These are phyloP conservation scores for Glycine latifolia DNA, from an alignment of 306 rosid genomes.

Conservation along the genomic window DNA sequence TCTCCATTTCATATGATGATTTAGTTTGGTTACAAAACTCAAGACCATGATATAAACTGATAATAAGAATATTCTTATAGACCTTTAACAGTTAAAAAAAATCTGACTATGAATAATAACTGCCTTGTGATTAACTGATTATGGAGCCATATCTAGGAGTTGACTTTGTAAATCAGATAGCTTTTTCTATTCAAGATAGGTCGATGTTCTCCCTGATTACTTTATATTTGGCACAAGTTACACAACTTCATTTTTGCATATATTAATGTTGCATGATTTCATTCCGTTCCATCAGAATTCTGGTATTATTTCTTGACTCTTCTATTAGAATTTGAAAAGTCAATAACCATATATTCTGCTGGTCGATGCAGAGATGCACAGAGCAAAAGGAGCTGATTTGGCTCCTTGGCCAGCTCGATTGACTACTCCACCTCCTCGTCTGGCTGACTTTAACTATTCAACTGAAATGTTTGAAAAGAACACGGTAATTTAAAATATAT, in stretches of 20 bases:
- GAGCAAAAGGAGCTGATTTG: slow-evolving; percentile 75
- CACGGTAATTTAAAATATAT: slow-evolving; percentile 60
- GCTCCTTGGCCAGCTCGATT: slow-evolving; percentile 95
- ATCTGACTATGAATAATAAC: not conserved
- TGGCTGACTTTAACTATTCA: slow-evolving; percentile 82
- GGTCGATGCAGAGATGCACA: slow-evolving; percentile 71
- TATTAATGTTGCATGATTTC: slow-evolving; percentile 31
- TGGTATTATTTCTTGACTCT: slow-evolving; percentile 38
- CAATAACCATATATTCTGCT: slow-evolving; percentile 49
- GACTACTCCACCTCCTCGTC: slow-evolving; percentile 88
- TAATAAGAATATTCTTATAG: slow-evolving; percentile 12
- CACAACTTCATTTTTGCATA: not conserved
- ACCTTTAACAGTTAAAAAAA: not conserved
- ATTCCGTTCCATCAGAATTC: slow-evolving; percentile 31
- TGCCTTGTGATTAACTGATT: slow-evolving; percentile 7
- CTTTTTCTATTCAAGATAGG: slow-evolving; percentile 25
- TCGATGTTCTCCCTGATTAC: slow-evolving; percentile 33
- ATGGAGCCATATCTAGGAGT: not conserved
- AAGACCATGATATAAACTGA: slow-evolving; percentile 13
- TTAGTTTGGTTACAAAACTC: slow-evolving; percentile 11
- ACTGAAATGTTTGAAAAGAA: slow-evolving; percentile 74
- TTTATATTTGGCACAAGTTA: not conserved
- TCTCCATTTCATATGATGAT: slow-evolving; percentile 35
- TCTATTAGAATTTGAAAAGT: slow-evolving; percentile 37
- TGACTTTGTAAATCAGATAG: slow-evolving; percentile 18